Percentiles rank a stretch among this genome's conserved stretches.
Evolutionary conservation across 257 asterid genomes (phyloP).

Genomic region (Gentiana macrophylla): DNA sequence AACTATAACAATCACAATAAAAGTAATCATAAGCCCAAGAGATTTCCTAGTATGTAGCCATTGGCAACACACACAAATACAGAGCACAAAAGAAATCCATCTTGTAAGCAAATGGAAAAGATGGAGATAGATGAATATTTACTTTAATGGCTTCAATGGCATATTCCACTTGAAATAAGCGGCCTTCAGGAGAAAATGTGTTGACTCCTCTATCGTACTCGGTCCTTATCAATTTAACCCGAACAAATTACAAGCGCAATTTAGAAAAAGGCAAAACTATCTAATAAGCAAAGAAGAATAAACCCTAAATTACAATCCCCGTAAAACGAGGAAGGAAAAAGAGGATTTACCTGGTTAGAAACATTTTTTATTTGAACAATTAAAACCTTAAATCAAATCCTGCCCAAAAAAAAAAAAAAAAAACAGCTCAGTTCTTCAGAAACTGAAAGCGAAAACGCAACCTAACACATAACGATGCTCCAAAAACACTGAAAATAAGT

Average conservation of each 20-base stretch:
- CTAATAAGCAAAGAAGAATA: neutral
- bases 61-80: too few relatives aligned
- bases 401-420: too few relatives aligned
- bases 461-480: too few relatives aligned
- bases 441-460: too few relatives aligned
- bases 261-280: too few relatives aligned
- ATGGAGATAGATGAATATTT: neutral
- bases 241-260: too few relatives aligned
- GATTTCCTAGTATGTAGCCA: neutral
- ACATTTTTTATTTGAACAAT: conserved; percentile 35
- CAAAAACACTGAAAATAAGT: too few relatives aligned
- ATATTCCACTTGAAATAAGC: conserved; percentile 79
- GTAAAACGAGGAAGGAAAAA: neutral
- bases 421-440: too few relatives aligned
- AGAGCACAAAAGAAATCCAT: neutral
- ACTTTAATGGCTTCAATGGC: conserved; percentile 92
- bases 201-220: conserved; percentile 90
- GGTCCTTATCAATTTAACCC: conserved; percentile 29
- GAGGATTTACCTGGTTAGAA: conserved; percentile 55
- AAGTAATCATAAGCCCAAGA: too few relatives aligned
- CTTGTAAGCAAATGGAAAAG: neutral
- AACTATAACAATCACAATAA: conserved; percentile 23
- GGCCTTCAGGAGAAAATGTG: conserved; percentile 90
- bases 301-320: conserved; percentile 10
- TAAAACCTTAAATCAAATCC: conserved; percentile 1